Evolutionary conservation across 345 rosid species (phyloP).

Genomic region (Salix udensis): DNA sequence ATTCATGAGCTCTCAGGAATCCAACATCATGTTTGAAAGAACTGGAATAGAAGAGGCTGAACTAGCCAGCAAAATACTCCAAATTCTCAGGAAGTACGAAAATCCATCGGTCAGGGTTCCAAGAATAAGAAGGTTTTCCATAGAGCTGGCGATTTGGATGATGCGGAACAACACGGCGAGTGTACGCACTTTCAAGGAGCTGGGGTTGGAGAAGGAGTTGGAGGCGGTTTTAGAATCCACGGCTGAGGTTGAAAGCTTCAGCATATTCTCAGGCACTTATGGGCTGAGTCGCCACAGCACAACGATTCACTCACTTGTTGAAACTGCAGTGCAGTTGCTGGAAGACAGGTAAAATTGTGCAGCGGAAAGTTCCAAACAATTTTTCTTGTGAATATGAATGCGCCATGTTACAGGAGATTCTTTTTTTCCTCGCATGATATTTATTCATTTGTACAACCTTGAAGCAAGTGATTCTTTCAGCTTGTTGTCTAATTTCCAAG

Average conservation of each 20-base stretch:
- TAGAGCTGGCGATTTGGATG: conserved; percentile 81
- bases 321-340: conserved; percentile 22
- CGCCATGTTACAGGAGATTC: neutral
- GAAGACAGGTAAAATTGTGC: neutral
- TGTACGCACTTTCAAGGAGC: conserved; percentile 30
- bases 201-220: conserved; percentile 54
- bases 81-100: conserved; percentile 48
- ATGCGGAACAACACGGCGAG: conserved; percentile 47
- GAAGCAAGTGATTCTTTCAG: too few species aligned
- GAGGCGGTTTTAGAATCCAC: conserved; percentile 65
- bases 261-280: conserved; percentile 67
- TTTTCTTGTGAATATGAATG: neutral
- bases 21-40: conserved; percentile 33
- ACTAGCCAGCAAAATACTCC: conserved; percentile 44
- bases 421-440: neutral
- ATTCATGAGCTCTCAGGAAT: conserved; percentile 53
- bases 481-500: neutral
- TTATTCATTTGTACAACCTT: neutral
- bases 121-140: conserved; percentile 68
- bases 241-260: conserved; percentile 72
- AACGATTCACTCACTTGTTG: conserved; percentile 59
- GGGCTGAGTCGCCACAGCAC: conserved; percentile 65
- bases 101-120: conserved; percentile 72
- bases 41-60: conserved; percentile 48
- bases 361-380: neutral